A percentile compares a stretch with the other conserved stretches of the same genome.
Conservation (phyloP, 768 basidiomycete genomes). For the Suillus paluster region DNA sequence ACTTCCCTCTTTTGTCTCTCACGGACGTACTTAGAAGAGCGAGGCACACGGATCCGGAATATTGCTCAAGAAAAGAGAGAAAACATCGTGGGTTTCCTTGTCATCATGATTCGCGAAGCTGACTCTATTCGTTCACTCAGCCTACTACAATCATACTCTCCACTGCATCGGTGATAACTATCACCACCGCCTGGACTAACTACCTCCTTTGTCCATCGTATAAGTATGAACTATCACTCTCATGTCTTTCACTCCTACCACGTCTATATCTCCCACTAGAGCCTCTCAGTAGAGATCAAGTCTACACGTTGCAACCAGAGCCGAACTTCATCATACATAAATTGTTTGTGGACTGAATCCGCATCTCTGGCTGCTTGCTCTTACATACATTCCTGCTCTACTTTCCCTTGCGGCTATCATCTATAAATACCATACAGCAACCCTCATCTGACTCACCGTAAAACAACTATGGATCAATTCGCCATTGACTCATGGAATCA, state of each 20-base stretch:
- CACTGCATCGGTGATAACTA: conserved; percentile 2
- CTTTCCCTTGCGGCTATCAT: neutral
- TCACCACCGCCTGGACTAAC: conserved; percentile 11
- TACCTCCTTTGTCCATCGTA: neutral
- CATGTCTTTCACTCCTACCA: conserved; percentile 7
- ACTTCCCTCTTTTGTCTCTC: conserved; percentile 13
- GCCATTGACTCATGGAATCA: conserved; percentile 11
- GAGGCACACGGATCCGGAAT: conserved; percentile 21
- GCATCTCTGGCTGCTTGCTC: neutral
- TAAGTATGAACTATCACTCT: conserved; percentile 4
- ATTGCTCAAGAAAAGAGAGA: conserved; percentile 16
- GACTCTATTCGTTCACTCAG: conserved; percentile 7
- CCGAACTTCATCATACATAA: conserved; percentile 8
- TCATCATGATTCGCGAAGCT: conserved; percentile 10
- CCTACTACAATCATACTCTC: neutral
- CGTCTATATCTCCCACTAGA: neutral
- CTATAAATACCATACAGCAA: neutral
- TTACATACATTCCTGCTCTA: neutral
- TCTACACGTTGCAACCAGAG: conserved; percentile 12
- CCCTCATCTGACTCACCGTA: neutral
- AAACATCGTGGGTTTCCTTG: conserved; percentile 20
- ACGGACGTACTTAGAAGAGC: conserved; percentile 16
- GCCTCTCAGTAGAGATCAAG: neutral
- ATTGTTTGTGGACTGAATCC: neutral
- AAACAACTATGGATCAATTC: neutral